phyloP scores from a whole-genome alignment of 169 alveolate species.

The Eimeria maxima region DNA sequence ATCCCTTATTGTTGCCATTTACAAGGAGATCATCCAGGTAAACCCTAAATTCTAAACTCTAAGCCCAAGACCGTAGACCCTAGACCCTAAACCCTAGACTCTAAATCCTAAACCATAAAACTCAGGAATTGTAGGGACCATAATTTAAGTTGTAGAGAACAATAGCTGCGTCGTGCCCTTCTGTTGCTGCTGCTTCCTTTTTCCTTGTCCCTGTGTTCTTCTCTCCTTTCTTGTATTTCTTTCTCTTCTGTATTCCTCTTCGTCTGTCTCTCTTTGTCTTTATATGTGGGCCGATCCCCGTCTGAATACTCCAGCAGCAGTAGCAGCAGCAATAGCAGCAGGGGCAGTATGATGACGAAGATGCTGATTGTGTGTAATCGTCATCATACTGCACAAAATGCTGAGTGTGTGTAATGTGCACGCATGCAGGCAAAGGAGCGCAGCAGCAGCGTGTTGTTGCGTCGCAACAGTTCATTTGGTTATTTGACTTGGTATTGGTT shows the following conservation, averaged over 20 bases:
- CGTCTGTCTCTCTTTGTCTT: too few species aligned
- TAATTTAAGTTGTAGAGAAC: neutral
- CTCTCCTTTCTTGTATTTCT: too few species aligned
- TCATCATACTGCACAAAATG: too few species aligned
- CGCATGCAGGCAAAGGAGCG: slow-evolving; percentile 85
- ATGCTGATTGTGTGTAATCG: too few species aligned
- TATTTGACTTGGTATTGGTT: slow-evolving; percentile 91
- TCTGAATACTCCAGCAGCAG: too few species aligned
- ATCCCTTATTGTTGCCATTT: slow-evolving; percentile 83
- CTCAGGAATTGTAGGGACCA: neutral
- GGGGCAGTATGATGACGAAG: too few species aligned
- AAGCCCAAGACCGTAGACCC: neutral
- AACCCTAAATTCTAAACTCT: slow-evolving; percentile 71
- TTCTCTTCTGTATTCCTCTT: too few species aligned
- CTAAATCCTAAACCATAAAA: neutral
- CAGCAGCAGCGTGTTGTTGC: slow-evolving; percentile 88
- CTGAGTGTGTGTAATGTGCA: too few species aligned
- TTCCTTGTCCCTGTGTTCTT: too few species aligned
- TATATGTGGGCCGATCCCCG: too few species aligned
- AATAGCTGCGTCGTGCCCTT: neutral
- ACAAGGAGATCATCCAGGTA: slow-evolving; percentile 87
- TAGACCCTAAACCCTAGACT: neutral
- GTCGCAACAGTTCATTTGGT: slow-evolving; percentile 82
- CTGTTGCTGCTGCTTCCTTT: too few species aligned
- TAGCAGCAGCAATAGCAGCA: too few species aligned